Evolutionary conservation across 1,284 basidiomycete species (phyloP).

Genomic region (Grifola frondosa): DNA sequence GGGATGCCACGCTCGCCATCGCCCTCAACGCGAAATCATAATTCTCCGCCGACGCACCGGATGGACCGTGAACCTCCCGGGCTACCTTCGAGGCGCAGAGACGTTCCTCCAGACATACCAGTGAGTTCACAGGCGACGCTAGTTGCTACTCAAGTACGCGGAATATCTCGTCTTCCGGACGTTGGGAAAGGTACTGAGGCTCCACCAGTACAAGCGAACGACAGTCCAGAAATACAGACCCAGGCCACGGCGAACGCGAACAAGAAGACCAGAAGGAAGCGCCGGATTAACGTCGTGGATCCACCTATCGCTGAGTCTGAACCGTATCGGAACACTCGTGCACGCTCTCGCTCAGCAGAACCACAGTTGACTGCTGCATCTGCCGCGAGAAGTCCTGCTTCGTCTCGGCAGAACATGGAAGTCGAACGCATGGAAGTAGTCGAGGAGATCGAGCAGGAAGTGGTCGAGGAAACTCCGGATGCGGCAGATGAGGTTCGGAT

Average conservation of each 20-base stretch:
- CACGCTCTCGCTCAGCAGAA: too few species aligned
- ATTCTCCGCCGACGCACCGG: neutral
- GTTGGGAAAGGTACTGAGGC: neutral
- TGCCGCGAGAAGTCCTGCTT: too few species aligned
- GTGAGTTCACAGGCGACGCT: slow-evolving; percentile 26
- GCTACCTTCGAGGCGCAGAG: neutral
- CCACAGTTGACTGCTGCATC: too few species aligned
- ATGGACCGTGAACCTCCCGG: neutral
- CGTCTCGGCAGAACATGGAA: too few species aligned
- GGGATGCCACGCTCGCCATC: slow-evolving; percentile 13
- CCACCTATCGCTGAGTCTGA: neutral
- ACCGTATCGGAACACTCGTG: neutral
- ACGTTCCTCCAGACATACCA: slow-evolving; percentile 4
- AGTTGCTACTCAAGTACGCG: too few species aligned
- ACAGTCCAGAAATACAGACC: neutral
- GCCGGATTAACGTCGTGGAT: neutral
- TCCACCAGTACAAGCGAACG: neutral
- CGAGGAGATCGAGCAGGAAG: too few species aligned
- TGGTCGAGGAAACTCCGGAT: too few species aligned
- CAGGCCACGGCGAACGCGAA: neutral
- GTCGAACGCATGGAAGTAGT: too few species aligned
- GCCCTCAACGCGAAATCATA: neutral
- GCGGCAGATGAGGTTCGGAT: too few species aligned
- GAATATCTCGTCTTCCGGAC: too few species aligned
- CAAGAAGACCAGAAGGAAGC: slow-evolving; percentile 1